Percentiles rank a stretch among this genome's conserved stretches.
These are phyloP conservation scores for Lantana camara DNA, from an alignment of 257 asterid genomes.

Conservation along the genomic window DNA sequence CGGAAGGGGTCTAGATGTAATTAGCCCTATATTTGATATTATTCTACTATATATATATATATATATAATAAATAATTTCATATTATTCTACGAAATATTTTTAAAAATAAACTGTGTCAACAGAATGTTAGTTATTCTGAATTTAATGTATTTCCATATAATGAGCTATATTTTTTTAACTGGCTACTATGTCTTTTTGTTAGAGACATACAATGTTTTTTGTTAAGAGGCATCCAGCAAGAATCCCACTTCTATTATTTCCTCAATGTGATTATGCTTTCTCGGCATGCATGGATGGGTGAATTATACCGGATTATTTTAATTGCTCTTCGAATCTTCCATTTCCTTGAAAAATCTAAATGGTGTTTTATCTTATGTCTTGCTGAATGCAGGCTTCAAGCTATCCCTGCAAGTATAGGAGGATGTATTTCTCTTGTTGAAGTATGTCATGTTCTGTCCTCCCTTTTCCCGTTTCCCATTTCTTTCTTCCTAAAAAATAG, in stretches of 20 bases:
- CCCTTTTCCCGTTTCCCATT: slow-evolving; percentile 4
- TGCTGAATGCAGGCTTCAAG: slow-evolving; percentile 59
- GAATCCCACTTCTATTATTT: slow-evolving; percentile 8
- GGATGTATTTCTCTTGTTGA: slow-evolving; percentile 76
- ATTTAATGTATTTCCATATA: neutral
- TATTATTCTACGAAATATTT: too few relatives aligned
- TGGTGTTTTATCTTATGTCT: slow-evolving; percentile 18
- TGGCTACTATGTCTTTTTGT: neutral
- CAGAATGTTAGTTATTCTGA: neutral
- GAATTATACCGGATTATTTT: slow-evolving; percentile 14
- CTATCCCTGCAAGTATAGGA: slow-evolving; percentile 67
- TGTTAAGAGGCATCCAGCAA: neutral
- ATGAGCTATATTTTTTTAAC: slow-evolving; percentile 4
- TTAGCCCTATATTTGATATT: too few relatives aligned
- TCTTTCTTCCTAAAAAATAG: neutral
- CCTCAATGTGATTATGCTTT: slow-evolving; percentile 8
- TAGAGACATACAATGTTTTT: slow-evolving; percentile 5
- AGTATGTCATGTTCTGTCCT: slow-evolving; percentile 42
- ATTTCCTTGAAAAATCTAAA: neutral
- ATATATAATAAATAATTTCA: too few relatives aligned
- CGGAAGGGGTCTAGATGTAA: too few relatives aligned
- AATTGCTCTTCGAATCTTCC: slow-evolving; percentile 4
- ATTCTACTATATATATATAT: too few relatives aligned
- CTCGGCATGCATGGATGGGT: slow-evolving; percentile 1
- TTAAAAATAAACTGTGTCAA: too few relatives aligned